Conservation (phyloP, 257 asterid species). For the Ligustrum vulgare region DNA sequence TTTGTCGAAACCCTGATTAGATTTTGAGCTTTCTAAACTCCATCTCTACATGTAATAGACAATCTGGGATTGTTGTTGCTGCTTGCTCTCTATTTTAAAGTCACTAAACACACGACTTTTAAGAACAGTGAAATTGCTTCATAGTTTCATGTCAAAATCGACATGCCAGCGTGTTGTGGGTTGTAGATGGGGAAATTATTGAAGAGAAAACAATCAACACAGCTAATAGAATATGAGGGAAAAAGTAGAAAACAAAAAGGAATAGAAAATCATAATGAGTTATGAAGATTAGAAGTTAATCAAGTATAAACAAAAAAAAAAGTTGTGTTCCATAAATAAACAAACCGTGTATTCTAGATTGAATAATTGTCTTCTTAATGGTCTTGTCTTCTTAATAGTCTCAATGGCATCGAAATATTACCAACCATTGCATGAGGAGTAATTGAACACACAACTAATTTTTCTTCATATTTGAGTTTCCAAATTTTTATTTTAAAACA, state of each 20-base stretch:
- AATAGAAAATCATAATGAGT: background rate
- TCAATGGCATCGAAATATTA: background rate
- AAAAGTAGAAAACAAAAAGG: background rate
- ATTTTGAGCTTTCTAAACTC: too few relatives aligned
- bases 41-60: too few relatives aligned
- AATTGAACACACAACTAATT: too few relatives aligned
- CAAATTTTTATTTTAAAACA: too few relatives aligned
- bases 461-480: too few relatives aligned
- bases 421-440: too few relatives aligned
- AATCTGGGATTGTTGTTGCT: too few relatives aligned
- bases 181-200: background rate
- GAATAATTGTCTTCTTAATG: slow-evolving; percentile 1
- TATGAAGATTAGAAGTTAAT: background rate
- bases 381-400: background rate
- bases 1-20: too few relatives aligned
- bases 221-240: background rate
- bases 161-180: background rate
- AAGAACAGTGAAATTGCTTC: background rate
- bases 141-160: background rate
- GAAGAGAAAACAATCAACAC: background rate
- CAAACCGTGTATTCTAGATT: background rate
- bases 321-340: background rate
- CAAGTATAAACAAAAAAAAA: background rate
- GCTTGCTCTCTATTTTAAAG: too few relatives aligned
- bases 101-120: too few relatives aligned